Percentiles rank a stretch among this genome's conserved stretches.
Conservation (phyloP, 2,329 filamentous ascomycete genomes). For the Sclerotinia spermophila region DNA sequence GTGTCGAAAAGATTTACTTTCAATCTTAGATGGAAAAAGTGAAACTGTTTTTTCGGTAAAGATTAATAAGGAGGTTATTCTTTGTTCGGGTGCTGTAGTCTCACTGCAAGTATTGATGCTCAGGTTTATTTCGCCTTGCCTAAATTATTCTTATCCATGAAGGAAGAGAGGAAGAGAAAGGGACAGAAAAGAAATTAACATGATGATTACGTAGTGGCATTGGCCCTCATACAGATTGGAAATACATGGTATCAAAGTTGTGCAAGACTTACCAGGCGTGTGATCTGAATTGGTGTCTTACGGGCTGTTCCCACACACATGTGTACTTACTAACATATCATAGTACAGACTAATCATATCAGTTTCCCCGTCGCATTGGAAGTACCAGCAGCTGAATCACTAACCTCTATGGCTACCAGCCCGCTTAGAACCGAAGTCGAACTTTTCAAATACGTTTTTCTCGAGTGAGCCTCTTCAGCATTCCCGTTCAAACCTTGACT, state of each 20-base stretch:
- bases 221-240: conserved; percentile 13
- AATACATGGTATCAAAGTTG: conserved; percentile 14
- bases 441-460: conserved; percentile 19
- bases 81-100: conserved; percentile 17
- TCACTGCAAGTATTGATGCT: conserved; percentile 21
- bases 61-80: conserved; percentile 19
- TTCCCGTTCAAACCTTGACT: neutral
- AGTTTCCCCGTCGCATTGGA: conserved; percentile 18
- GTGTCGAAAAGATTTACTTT: conserved; percentile 5
- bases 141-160: neutral
- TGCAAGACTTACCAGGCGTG: conserved; percentile 17
- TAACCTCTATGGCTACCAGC: neutral
- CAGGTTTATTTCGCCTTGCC: conserved; percentile 4
- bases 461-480: conserved; percentile 15
- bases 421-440: conserved; percentile 3
- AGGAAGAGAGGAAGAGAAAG: neutral
- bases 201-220: conserved; percentile 13
- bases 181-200: neutral
- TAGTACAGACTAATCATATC: conserved; percentile 12
- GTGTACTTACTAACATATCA: neutral
- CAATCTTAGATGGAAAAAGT: neutral
- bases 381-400: conserved; percentile 15
- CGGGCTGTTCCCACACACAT: neutral
- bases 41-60: conserved; percentile 2
- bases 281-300: conserved; percentile 15